phyloP scores from a whole-genome alignment of 306 rosid species.

The Lathyrus oleraceus region DNA sequence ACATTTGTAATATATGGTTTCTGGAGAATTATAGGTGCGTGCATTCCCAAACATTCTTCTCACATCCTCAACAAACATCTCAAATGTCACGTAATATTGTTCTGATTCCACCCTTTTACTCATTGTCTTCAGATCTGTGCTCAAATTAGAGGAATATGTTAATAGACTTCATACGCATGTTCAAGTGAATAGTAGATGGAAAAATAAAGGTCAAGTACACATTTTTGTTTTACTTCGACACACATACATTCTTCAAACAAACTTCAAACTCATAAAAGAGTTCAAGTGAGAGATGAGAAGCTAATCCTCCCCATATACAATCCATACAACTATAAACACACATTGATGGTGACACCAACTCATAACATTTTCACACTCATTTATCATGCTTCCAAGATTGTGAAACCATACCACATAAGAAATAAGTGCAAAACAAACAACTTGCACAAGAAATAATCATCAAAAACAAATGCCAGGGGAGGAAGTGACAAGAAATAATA shows the following conservation, averaged over 20 bases:
- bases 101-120: constrained; percentile 94
- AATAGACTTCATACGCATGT: background rate
- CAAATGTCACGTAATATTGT: constrained; percentile 87
- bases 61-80: constrained; percentile 92
- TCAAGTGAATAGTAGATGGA: background rate
- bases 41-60: constrained; percentile 92
- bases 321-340: no score
- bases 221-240: no score
- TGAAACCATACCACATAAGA: background rate
- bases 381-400: background rate
- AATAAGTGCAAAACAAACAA: background rate
- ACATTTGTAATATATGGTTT: constrained; percentile 89
- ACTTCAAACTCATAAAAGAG: no score
- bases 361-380: background rate
- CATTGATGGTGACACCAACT: background rate
- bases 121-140: constrained; percentile 88
- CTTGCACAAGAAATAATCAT: background rate
- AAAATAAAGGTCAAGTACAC: no score
- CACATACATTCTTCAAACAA: no score
- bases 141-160: constrained; percentile 20
- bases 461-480: background rate
- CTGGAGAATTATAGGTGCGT: constrained; percentile 88
- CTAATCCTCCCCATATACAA: no score
- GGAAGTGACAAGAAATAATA: background rate
- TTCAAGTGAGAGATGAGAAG: no score